Percentiles rank a stretch among this genome's conserved stretches.
Evolutionary conservation across 2,329 filamentous ascomycete genomes (phyloP).

Genomic region (Xylaria digitata): DNA sequence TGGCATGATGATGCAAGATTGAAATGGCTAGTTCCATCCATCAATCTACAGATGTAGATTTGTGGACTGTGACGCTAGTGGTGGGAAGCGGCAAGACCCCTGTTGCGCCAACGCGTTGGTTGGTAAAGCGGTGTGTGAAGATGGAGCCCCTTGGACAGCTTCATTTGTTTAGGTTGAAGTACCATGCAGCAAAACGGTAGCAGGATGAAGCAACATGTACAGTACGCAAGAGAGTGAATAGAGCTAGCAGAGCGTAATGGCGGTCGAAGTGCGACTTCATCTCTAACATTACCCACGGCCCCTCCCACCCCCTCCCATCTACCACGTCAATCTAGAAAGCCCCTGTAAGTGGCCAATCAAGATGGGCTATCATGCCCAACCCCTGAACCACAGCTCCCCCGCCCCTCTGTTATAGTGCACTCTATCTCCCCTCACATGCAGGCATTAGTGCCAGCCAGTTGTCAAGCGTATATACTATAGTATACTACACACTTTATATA

Average conservation of each 20-base stretch:
- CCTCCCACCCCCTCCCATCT: constrained; percentile 22
- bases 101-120: constrained; percentile 32
- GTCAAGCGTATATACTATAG: constrained; percentile 19
- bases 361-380: constrained; percentile 7
- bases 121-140: constrained; percentile 44
- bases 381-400: constrained; percentile 37
- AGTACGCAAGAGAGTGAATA: too few species aligned
- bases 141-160: constrained; percentile 8
- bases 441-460: constrained; percentile 35
- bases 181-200: constrained; percentile 11
- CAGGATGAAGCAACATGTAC: background rate
- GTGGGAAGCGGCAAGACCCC: constrained; percentile 39
- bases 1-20: background rate
- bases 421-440: constrained; percentile 23
- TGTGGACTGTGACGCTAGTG: constrained; percentile 2
- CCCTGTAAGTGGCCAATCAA: constrained; percentile 21
- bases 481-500: too few species aligned
- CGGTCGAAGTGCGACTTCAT: constrained; percentile 12
- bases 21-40: background rate
- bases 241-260: background rate
- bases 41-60: background rate
- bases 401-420: constrained; percentile 10
- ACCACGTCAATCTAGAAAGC: constrained; percentile 9
- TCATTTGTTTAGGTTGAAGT: constrained; percentile 34
- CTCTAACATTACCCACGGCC: constrained; percentile 27